phyloP scores from a whole-genome alignment of 2,329 filamentous ascomycete species.

The Penicillium crustosum region DNA sequence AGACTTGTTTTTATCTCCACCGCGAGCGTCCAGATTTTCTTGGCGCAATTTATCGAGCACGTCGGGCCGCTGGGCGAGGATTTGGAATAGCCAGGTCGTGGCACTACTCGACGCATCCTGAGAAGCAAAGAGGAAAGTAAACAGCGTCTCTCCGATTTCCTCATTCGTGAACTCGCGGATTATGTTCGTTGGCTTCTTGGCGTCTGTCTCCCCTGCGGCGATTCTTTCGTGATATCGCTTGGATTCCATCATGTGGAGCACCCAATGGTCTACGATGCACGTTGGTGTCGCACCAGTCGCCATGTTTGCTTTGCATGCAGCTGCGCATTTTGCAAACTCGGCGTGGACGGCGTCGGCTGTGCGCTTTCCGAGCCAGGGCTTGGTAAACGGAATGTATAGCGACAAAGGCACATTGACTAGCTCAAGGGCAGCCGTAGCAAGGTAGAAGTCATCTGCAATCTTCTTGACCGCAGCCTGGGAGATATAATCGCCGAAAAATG shows the following conservation, averaged over 20 bases:
- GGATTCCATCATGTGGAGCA: constrained; percentile 77
- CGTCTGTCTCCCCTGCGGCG: constrained; percentile 62
- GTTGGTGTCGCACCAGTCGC: constrained; percentile 72
- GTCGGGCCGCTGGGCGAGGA: constrained; percentile 53
- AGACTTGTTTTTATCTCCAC: constrained; percentile 43
- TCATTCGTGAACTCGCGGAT: constrained; percentile 53
- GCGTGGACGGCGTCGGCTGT: constrained; percentile 78
- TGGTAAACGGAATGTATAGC: constrained; percentile 84
- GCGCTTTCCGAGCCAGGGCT: constrained; percentile 88
- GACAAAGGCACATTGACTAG: constrained; percentile 79
- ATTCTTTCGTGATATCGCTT: constrained; percentile 70
- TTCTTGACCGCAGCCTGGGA: constrained; percentile 80
- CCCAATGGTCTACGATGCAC: constrained; percentile 88
- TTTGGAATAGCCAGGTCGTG: constrained; percentile 55
- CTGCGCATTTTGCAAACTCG: constrained; percentile 80
- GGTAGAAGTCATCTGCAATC: constrained; percentile 88
- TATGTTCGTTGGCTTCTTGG: constrained; percentile 49
- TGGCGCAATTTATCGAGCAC: constrained; percentile 48
- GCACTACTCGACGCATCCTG: constrained; percentile 56
- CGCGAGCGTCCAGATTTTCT: constrained; percentile 49
- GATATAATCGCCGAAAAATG: constrained; percentile 88
- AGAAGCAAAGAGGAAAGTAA: constrained; percentile 56
- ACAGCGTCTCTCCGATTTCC: constrained; percentile 53
- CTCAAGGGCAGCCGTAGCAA: constrained; percentile 85
- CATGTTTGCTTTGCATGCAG: constrained; percentile 83